phyloP scores from a whole-genome alignment of 768 basidiomycete genomes.

The Cystoderma amianthinum region DNA sequence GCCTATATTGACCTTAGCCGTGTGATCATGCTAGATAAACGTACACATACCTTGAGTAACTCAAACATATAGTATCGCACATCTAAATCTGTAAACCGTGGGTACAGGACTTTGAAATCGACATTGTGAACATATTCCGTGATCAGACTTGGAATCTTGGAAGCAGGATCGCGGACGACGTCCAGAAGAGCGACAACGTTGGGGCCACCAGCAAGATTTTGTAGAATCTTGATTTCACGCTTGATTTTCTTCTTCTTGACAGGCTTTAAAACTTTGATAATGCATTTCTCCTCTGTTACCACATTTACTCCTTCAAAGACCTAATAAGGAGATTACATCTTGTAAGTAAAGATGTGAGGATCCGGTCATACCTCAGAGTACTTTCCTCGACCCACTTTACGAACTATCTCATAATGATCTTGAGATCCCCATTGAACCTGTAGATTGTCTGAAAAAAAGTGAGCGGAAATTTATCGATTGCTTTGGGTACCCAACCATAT shows the following conservation, averaged over 20 bases:
- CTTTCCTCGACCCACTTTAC: constrained; percentile 94
- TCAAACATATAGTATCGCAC: constrained; percentile 97
- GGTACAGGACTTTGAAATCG: constrained; percentile 95
- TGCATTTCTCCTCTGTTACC: constrained; percentile 88
- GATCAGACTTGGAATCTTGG: constrained; percentile 94
- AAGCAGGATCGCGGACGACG: constrained; percentile 91
- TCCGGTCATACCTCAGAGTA: constrained; percentile 72
- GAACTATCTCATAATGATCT: constrained; percentile 96
- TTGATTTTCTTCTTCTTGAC: constrained; percentile 99
- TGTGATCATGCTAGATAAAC: background rate
- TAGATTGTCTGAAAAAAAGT: constrained; percentile 64
- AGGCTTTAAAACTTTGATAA: constrained; percentile 97
- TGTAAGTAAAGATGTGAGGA: constrained; percentile 4
- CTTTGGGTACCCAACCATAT: constrained; percentile 59
- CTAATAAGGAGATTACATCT: constrained; percentile 27
- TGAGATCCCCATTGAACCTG: constrained; percentile 98
- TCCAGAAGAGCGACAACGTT: constrained; percentile 92
- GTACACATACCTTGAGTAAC: constrained; percentile 68
- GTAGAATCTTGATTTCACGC: constrained; percentile 96
- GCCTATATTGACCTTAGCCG: constrained; percentile 44
- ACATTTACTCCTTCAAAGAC: constrained; percentile 93
- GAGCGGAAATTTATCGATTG: constrained; percentile 12
- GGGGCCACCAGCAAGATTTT: constrained; percentile 93
- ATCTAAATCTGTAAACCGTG: constrained; percentile 92
- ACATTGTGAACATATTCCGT: constrained; percentile 98